These are phyloP conservation scores for Lactarius tabidus DNA, from an alignment of 768 basidiomycete species.

Conservation along the genomic window DNA sequence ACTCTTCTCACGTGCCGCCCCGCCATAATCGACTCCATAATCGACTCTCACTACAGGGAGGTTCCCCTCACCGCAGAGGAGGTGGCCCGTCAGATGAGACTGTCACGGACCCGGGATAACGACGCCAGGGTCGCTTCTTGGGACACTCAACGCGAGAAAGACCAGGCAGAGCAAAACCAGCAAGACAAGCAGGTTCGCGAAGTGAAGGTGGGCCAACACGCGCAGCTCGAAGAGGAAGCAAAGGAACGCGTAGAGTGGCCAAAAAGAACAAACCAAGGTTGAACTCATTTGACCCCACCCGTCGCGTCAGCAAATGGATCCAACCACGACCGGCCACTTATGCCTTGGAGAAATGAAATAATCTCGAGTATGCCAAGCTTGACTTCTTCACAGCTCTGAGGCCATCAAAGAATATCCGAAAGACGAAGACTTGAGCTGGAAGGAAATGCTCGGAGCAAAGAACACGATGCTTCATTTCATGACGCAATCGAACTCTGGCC, in stretches of 20 bases:
- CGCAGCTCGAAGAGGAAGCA: no score
- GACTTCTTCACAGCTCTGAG: not conserved
- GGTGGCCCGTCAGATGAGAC: no score
- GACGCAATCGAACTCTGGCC: not conserved
- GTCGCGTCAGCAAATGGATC: not conserved
- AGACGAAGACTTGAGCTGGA: not conserved
- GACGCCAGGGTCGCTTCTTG: not conserved
- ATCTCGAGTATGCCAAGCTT: not conserved
- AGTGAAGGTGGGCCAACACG: no score
- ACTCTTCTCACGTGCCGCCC: no score
- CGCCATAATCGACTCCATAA: not conserved
- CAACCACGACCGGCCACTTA: not conserved
- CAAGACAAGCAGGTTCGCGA: not conserved
- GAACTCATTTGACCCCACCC: not conserved
- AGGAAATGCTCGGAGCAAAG: no score
- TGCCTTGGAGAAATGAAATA: not conserved
- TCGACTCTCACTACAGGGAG: not conserved
- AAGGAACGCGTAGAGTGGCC: not conserved
- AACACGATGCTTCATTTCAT: not conserved
- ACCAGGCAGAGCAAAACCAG: not conserved
- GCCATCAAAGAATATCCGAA: not conserved
- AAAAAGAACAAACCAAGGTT: not conserved
- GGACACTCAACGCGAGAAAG: not conserved
- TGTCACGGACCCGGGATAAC: not conserved
- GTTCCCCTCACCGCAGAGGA: not conserved